Evolutionary conservation across 1,139 yeast genomes (phyloP), one percentile per base, ranked within the genome.

Genomic region (Hemisphaericaspora xylanilytica): DNA sequence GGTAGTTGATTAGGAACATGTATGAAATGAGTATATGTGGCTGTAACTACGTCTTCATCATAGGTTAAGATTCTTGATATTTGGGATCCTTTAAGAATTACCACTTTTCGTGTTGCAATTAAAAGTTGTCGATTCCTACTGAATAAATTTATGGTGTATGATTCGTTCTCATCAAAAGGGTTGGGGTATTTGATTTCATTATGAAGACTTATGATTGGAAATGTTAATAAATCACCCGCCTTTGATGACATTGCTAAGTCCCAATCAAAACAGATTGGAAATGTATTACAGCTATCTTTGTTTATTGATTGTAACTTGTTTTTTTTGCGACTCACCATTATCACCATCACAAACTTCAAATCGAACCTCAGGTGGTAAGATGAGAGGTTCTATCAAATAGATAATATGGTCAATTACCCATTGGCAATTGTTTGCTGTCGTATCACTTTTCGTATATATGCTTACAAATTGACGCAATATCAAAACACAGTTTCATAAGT

Each of bases 1-100:
- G 35, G 30, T 8, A 20, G 28, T 14, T 15, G 9, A 9, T 9
- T 11, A 4, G 45, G 40, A 14, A 32, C 38, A 35, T 35, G 43
- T 16, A 35, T 35, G 51, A 78, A 76, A 2, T 56, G 50, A 1
- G 81, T 72, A 44, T 74, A 77, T 5, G 75, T 65, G 6, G 85
- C 82, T 20, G 69, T 54, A 5, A 75, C 50, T 2, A 81, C 65
- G 5, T 66, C 65, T 5, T 70, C 70, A 11, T 74, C 73, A 49
- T 72, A 81, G 1, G 63, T 60, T 43, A 83, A 63, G 40, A 70
- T 74, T 37, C 80, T 67, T 21, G 74, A 36, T 3, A 46, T 35
- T 21, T 28, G 32, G 4, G 46, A 40, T 10, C 51, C 52, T 30
- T 41, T 41, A 13, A 50, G 36, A 1, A 56, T 40, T 4, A 56